Evolutionary conservation across 495 filamentous ascomycete species (phyloP).

Genomic region (Aspergillus homomorphus): DNA sequence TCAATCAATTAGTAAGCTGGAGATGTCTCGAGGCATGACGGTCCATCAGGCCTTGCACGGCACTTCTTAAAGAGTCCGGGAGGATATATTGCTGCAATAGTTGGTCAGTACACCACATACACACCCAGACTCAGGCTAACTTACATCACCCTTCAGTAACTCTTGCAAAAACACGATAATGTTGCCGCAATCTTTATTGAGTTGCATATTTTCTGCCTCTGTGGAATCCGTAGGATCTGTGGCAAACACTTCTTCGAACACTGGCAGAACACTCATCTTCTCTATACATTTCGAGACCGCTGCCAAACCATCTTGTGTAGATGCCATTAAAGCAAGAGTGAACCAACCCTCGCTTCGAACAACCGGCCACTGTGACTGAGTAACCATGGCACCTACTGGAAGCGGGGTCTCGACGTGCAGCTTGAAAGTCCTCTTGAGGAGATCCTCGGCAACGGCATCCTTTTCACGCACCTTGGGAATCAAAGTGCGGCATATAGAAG

Average conservation of each 20-base stretch:
- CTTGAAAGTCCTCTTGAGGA: constrained; percentile 50
- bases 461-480: constrained; percentile 36
- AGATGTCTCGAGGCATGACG: constrained; percentile 24
- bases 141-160: constrained; percentile 52
- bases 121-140: constrained; percentile 10
- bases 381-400: constrained; percentile 59
- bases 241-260: constrained; percentile 53
- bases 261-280: constrained; percentile 41
- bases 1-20: constrained; percentile 10
- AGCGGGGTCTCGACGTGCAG: constrained; percentile 49
- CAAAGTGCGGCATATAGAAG: constrained; percentile 61
- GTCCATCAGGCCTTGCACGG: constrained; percentile 30
- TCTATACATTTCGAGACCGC: constrained; percentile 50
- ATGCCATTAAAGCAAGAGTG: constrained; percentile 68
- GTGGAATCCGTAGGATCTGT: constrained; percentile 17
- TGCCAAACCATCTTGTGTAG: constrained; percentile 44
- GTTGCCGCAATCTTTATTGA: constrained; percentile 59
- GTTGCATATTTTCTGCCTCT: constrained; percentile 27
- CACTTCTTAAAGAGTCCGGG: constrained; percentile 23
- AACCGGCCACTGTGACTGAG: constrained; percentile 65
- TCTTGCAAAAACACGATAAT: constrained; percentile 59
- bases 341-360: constrained; percentile 73
- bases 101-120: constrained; percentile 9
- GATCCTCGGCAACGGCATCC: constrained; percentile 16
- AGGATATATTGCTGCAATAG: constrained; percentile 30